These are phyloP conservation scores for Westerdykella aurantiaca DNA, from an alignment of 2,329 filamentous ascomycete genomes.

Conservation along the genomic window DNA sequence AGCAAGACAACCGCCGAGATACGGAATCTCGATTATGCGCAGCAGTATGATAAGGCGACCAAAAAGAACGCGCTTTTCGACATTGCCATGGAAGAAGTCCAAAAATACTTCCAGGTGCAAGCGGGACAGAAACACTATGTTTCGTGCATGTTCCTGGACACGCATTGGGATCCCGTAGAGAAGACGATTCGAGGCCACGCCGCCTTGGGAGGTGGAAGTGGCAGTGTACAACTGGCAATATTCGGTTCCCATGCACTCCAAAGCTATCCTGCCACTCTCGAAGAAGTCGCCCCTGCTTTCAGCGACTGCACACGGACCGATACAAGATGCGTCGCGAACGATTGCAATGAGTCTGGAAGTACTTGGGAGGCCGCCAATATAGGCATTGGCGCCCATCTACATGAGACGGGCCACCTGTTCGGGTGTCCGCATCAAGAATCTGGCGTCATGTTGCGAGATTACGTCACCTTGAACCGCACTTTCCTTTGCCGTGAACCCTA, in stretches of 20 bases:
- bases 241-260: conserved; percentile 91
- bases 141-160: conserved; percentile 77
- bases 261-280: conserved; percentile 81
- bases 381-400: conserved; percentile 86
- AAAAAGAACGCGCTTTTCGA: conserved; percentile 68
- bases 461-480: conserved; percentile 74
- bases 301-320: conserved; percentile 87
- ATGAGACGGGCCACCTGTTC: conserved; percentile 84
- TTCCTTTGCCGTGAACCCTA: conserved; percentile 79
- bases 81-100: conserved; percentile 73
- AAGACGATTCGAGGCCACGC: conserved; percentile 74
- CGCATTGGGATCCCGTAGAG: conserved; percentile 72
- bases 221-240: conserved; percentile 74
- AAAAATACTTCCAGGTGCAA: conserved; percentile 65
- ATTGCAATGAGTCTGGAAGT: conserved; percentile 79
- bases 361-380: conserved; percentile 95
- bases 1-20: conserved; percentile 83
- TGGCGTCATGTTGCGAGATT: conserved; percentile 90
- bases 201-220: conserved; percentile 69
- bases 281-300: conserved; percentile 85
- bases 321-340: conserved; percentile 71
- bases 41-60: conserved; percentile 66
- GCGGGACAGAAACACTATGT: conserved; percentile 83
- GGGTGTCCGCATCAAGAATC: conserved; percentile 84
- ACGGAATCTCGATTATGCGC: conserved; percentile 67